Percentiles rank a stretch among this genome's conserved stretches.
Conservation (phyloP, 2,329 filamentous ascomycete species). For the Alternaria tenuissima region DNA sequence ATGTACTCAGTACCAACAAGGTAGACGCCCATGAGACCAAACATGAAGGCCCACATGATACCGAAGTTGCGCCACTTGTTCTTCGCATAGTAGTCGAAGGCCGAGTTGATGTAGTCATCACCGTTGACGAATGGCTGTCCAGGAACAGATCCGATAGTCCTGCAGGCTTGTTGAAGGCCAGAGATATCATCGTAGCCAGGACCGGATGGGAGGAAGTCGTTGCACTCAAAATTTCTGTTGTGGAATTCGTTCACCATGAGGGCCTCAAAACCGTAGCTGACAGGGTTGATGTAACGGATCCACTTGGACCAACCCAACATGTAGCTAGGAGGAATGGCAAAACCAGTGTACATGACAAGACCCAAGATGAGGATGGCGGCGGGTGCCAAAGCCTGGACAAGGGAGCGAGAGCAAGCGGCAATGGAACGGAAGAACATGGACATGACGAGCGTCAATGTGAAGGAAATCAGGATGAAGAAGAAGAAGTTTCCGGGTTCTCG, state of each 20-base stretch:
- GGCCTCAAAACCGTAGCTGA: slow-evolving; percentile 81
- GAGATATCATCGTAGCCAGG: slow-evolving; percentile 48
- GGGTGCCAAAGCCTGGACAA: slow-evolving; percentile 65
- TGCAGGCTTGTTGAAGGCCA: slow-evolving; percentile 50
- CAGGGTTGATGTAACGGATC: slow-evolving; percentile 82
- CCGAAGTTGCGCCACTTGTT: slow-evolving; percentile 60
- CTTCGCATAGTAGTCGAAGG: slow-evolving; percentile 44
- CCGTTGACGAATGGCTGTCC: slow-evolving; percentile 52
- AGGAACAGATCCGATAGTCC: slow-evolving; percentile 52
- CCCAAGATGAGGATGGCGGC: slow-evolving; percentile 68
- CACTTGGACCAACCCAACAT: slow-evolving; percentile 84
- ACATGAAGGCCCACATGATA: slow-evolving; percentile 56
- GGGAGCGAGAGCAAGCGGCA: slow-evolving; percentile 75
- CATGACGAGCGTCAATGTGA: slow-evolving; percentile 77
- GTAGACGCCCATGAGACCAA: slow-evolving; percentile 54
- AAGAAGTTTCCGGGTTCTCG: slow-evolving; percentile 81
- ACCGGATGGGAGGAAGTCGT: slow-evolving; percentile 54
- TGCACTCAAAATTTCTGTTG: slow-evolving; percentile 65
- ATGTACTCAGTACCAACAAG: slow-evolving; percentile 57
- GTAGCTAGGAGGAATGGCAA: slow-evolving; percentile 64
- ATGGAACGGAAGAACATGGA: slow-evolving; percentile 87
- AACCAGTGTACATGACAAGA: slow-evolving; percentile 74
- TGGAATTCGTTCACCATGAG: slow-evolving; percentile 87
- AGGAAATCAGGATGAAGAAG: slow-evolving; percentile 81
- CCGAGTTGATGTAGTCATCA: slow-evolving; percentile 47